phyloP scores from a whole-genome alignment of 805 yeast genomes.

The Candida maris region DNA sequence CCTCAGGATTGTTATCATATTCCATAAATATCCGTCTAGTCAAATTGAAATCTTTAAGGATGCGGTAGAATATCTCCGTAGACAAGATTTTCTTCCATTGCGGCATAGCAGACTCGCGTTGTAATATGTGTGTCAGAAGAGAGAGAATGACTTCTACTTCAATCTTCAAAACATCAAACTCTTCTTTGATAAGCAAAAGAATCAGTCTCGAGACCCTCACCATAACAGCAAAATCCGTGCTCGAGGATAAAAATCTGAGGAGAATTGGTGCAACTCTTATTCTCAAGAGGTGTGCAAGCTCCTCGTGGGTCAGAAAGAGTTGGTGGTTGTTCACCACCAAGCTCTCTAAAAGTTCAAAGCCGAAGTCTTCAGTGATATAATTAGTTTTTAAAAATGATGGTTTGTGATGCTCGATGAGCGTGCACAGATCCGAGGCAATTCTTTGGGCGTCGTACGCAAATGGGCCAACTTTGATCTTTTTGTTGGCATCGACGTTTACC shows the following conservation, averaged over 20 bases:
- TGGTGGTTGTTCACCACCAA: conserved; percentile 60
- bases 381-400: conserved; percentile 52
- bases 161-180: conserved; percentile 57
- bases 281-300: conserved; percentile 63
- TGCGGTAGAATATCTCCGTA: conserved; percentile 63
- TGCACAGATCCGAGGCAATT: conserved; percentile 70
- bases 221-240: conserved; percentile 61
- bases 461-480: conserved; percentile 40
- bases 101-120: conserved; percentile 51
- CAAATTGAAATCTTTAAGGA: conserved; percentile 54
- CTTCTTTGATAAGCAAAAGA: conserved; percentile 57
- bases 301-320: conserved; percentile 55
- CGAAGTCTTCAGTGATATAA: conserved; percentile 58
- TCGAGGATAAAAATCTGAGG: conserved; percentile 57
- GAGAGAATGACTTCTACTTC: conserved; percentile 83
- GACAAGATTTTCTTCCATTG: conserved; percentile 74
- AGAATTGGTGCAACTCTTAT: conserved; percentile 72
- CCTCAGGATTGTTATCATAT: conserved; percentile 52
- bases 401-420: conserved; percentile 54
- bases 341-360: conserved; percentile 81
- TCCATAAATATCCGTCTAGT: conserved; percentile 51
- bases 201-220: conserved; percentile 76
- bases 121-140: conserved; percentile 66
- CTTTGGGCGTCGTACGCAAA: conserved; percentile 66
- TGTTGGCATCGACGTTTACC: conserved; percentile 45